Conservation (phyloP, 2,329 filamentous ascomycete genomes). For the Ophiostoma fasciatum region DNA sequence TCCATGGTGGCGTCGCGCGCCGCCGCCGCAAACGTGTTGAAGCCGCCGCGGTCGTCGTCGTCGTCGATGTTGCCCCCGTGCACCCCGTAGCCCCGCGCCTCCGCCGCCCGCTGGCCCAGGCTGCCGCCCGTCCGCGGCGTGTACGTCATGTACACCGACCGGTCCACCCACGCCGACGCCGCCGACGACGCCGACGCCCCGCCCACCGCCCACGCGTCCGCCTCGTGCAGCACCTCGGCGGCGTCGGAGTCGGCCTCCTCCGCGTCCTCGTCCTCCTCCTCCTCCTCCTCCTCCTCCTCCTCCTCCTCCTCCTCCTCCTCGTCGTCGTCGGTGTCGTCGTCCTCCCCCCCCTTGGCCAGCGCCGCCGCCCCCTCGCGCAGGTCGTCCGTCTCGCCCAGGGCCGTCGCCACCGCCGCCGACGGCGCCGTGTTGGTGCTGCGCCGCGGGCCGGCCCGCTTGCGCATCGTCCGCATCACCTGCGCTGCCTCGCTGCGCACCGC, state of each 20-base stretch:
- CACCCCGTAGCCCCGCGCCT: slow-evolving; percentile 88
- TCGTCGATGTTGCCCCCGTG: slow-evolving; percentile 31
- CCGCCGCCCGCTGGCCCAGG: slow-evolving; percentile 35
- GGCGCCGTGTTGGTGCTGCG: slow-evolving; percentile 19
- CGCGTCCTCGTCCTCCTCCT: slow-evolving; percentile 28
- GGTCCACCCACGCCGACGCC: slow-evolving; percentile 62
- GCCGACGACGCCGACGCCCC: slow-evolving; percentile 13
- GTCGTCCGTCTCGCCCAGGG: slow-evolving; percentile 18
- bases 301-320: slow-evolving; percentile 19
- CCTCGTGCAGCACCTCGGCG: slow-evolving; percentile 51
- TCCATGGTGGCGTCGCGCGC: slow-evolving; percentile 88
- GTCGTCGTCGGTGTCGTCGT: slow-evolving; percentile 53
- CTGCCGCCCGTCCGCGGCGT: slow-evolving; percentile 60
- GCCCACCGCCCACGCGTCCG: slow-evolving; percentile 30
- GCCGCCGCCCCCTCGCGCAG: slow-evolving; percentile 14
- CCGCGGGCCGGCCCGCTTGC: slow-evolving; percentile 52
- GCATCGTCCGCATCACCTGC: slow-evolving; percentile 59
- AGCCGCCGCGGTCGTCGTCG: slow-evolving; percentile 44
- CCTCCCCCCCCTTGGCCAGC: slow-evolving; percentile 23
- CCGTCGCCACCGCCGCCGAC: slow-evolving; percentile 21
- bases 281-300: slow-evolving; percentile 13
- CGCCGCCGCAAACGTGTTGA: slow-evolving; percentile 66
- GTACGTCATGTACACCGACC: slow-evolving; percentile 94
- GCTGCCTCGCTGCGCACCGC: slow-evolving; percentile 47
- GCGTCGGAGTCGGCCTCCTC: slow-evolving; percentile 50